Evolutionary conservation across 306 rosid genomes (phyloP), one percentile per base, ranked within the genome.

Genomic region (Prunus mongolica): DNA sequence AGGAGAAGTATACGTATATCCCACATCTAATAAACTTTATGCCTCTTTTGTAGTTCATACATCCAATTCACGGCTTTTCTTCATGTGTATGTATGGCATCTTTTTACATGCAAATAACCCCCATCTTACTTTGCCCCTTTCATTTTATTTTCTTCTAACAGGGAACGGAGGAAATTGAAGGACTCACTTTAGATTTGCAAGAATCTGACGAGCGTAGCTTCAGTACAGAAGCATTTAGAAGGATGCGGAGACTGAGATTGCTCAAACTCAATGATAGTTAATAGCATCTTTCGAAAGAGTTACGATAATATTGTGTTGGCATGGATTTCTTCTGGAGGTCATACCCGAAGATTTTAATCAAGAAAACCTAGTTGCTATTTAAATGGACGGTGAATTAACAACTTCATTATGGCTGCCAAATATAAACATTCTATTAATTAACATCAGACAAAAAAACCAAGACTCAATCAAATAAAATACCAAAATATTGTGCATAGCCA

Each of bases 251-350:
- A 19, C 20, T n/a, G 38, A 80, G 78, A 61, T 67, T 84, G 19
- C 66, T 88, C 44, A 80, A 84, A 65, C 88, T 88, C n/a, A 28
- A 67, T 5, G 87, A 87, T 47, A 73, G 34, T 50, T 82, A 12
- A 58, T 12, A 25, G n/a, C 1, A 75, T 72, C 56, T 86, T 75
- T 41, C 86, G 85, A 1, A n/a, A 20, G 6, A 20, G 30, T 56
- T 56, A 20, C 8, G 62, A 20, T 56, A n/a, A n/a, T 13, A 25
- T 3, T 56, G 27, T 56, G 28, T 20, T 56, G 14, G 62, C 5
- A 20, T 56, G 32, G 32, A 28, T 28, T 28, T 28, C 32, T 28
- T 28, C 32, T 28, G 32, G 32, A 3, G 32, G 32, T 28, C 32
- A 28, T 28, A 30, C 32, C 32, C 32, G 34, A 12, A 2, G 51